Conservation (phyloP, 257 asterid genomes). For the Echites panduratus region DNA sequence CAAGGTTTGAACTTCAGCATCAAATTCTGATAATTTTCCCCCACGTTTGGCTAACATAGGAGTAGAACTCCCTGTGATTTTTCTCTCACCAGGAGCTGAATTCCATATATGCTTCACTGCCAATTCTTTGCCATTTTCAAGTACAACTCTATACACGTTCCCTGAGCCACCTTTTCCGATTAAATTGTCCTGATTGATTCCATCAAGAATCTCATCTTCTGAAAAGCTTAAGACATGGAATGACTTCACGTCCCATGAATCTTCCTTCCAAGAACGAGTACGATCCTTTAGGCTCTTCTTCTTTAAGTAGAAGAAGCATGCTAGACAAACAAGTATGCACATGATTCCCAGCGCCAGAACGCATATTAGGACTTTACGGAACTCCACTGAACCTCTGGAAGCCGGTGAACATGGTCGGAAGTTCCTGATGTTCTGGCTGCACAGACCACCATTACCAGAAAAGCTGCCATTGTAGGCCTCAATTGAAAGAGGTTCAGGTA, state of each 20-base stretch:
- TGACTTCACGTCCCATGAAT: slow-evolving; percentile 30
- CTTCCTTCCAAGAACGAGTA: slow-evolving; percentile 17
- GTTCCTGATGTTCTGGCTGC: slow-evolving; percentile 16
- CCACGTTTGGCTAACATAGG: slow-evolving; percentile 43
- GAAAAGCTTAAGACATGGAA: slow-evolving; percentile 27
- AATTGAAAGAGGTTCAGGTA: slow-evolving; percentile 27
- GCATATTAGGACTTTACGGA: slow-evolving; percentile 14
- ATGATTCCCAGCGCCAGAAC: slow-evolving; percentile 16
- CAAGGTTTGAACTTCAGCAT: slow-evolving; percentile 73
- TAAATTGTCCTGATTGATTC: slow-evolving; percentile 28
- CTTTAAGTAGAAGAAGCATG: slow-evolving; percentile 22
- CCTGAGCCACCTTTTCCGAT: slow-evolving; percentile 36
- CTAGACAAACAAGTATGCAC: slow-evolving; percentile 14
- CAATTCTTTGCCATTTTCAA: slow-evolving; percentile 26
- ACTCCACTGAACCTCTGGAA: slow-evolving; percentile 13
- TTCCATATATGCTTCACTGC: slow-evolving; percentile 39
- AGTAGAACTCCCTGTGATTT: slow-evolving; percentile 26
- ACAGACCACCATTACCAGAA: slow-evolving; percentile 28
- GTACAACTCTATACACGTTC: slow-evolving; percentile 27
- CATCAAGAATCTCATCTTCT: slow-evolving; percentile 28
- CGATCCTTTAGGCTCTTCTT: slow-evolving; percentile 12
- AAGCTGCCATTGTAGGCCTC: slow-evolving; percentile 25
- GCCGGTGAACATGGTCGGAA: slow-evolving; percentile 21
- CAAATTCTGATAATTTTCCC: slow-evolving; percentile 43
- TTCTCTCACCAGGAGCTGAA: slow-evolving; percentile 11